phyloP scores from a whole-genome alignment of 371 early-diverging fungal species.

The Mucor mucedo region DNA sequence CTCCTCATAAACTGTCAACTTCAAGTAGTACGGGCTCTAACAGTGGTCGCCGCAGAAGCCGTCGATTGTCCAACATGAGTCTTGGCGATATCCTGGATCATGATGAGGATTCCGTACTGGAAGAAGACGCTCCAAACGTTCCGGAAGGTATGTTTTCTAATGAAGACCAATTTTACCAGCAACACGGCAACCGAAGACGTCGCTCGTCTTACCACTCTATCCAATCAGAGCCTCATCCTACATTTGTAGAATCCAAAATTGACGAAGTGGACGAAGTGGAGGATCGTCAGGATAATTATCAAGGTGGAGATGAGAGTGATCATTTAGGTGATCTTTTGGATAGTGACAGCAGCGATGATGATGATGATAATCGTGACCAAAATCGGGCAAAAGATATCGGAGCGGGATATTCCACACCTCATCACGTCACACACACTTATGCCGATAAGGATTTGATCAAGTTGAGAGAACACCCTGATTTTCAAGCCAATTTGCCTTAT shows the following conservation, averaged over 20 bases:
- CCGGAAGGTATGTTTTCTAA: conserved; percentile 28
- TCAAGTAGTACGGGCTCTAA: conserved; percentile 20
- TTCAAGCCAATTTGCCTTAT: conserved; percentile 31
- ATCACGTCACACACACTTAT: neutral
- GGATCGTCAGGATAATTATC: neutral
- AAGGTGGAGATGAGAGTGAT: conserved; percentile 18
- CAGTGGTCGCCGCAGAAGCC: conserved; percentile 12
- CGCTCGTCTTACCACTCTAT: conserved; percentile 31
- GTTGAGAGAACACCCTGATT: conserved; percentile 41
- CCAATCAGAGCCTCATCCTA: conserved; percentile 37
- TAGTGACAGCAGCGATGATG: conserved; percentile 17
- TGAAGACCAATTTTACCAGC: conserved; percentile 36
- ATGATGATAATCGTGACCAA: conserved; percentile 13
- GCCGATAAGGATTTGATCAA: conserved; percentile 20
- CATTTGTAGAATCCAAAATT: conserved; percentile 29
- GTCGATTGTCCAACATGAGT: conserved; percentile 24
- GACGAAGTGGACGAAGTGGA: conserved; percentile 31
- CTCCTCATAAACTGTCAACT: conserved; percentile 8
- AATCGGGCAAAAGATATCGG: conserved; percentile 17
- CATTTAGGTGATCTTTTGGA: conserved; percentile 29
- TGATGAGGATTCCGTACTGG: conserved; percentile 22
- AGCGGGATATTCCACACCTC: conserved; percentile 16
- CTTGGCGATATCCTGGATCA: conserved; percentile 17
- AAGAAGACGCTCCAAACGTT: conserved; percentile 24
- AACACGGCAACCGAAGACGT: conserved; percentile 17